A percentile compares a stretch with the other conserved stretches of the same genome.
phyloP scores from a whole-genome alignment of 352 stramenopile genomes.

The Phytophthora palmivora region DNA sequence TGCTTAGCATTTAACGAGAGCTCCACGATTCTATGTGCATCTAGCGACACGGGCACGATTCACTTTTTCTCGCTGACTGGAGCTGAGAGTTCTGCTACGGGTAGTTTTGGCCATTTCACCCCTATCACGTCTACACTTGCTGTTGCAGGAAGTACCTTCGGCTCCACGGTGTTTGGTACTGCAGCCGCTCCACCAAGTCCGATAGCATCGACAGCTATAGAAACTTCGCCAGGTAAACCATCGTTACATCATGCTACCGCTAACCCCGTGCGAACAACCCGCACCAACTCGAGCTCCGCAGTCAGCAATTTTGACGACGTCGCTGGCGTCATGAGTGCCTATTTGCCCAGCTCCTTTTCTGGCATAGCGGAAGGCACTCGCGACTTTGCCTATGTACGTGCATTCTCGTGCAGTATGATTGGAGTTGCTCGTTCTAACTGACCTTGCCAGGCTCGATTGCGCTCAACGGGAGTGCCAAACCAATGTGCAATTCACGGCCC shows the following conservation, averaged over 20 bases:
- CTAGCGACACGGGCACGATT: slow-evolving; percentile 96
- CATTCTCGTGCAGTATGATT: background rate
- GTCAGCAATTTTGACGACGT: slow-evolving; percentile 72
- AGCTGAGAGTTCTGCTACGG: slow-evolving; percentile 71
- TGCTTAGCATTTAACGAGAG: slow-evolving; percentile 96
- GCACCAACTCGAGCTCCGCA: slow-evolving; percentile 50
- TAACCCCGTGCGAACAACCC: slow-evolving; percentile 22
- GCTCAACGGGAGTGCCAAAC: slow-evolving; percentile 74
- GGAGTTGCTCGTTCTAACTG: background rate
- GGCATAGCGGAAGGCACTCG: slow-evolving; percentile 87
- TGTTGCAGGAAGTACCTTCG: slow-evolving; percentile 68
- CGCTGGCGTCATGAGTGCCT: slow-evolving; percentile 70
- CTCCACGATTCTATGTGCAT: slow-evolving; percentile 94
- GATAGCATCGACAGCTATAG: slow-evolving; percentile 12
- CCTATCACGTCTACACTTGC: slow-evolving; percentile 78
- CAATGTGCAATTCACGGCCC: slow-evolving; percentile 84
- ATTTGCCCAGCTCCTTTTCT: slow-evolving; percentile 78
- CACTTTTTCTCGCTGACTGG: slow-evolving; percentile 95
- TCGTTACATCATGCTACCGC: slow-evolving; percentile 5
- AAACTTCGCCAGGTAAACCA: slow-evolving; percentile 20
- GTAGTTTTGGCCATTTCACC: slow-evolving; percentile 83
- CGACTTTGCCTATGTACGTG: slow-evolving; percentile 84
- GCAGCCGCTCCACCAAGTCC: slow-evolving; percentile 21
- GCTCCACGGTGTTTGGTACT: slow-evolving; percentile 55
- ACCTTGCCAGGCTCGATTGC: slow-evolving; percentile 64